phyloP scores from a whole-genome alignment of 1,139 yeast species.

The Spathaspora sp. region DNA sequence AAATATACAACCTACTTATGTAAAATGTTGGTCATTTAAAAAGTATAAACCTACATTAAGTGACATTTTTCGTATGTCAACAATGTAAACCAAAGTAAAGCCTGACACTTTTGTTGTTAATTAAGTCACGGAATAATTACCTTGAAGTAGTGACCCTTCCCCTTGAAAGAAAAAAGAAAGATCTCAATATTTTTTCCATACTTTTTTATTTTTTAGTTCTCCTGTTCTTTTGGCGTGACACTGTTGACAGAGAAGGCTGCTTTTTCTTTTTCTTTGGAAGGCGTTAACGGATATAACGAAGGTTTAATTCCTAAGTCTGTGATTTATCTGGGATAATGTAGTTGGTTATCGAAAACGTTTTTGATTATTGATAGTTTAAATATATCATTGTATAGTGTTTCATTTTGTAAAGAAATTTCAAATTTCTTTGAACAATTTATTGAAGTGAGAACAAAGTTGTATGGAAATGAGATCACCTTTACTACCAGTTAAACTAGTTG shows the following conservation, averaged over 20 bases:
- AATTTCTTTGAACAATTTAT: too few relatives aligned
- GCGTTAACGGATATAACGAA: too few relatives aligned
- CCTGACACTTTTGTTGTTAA: background rate
- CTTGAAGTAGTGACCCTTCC: background rate
- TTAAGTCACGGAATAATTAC: background rate
- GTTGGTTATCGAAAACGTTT: background rate
- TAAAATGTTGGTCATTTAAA: background rate
- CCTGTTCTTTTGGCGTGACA: background rate
- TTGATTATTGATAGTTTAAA: background rate
- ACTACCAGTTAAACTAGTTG: too few relatives aligned
- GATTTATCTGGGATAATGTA: too few relatives aligned
- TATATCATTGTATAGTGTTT: too few relatives aligned
- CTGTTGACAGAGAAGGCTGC: background rate
- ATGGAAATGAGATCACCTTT: too few relatives aligned
- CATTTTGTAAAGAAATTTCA: too few relatives aligned
- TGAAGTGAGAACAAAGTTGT: too few relatives aligned
- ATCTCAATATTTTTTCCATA: background rate
- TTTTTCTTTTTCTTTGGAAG: too few relatives aligned
- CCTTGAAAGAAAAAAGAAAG: background rate
- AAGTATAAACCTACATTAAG: background rate
- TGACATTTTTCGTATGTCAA: background rate
- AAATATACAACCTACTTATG: background rate
- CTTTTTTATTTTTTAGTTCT: background rate
- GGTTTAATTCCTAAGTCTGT: too few relatives aligned
- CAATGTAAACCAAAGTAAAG: too few relatives aligned